Percentiles rank a stretch among this genome's conserved stretches.
Evolutionary conservation across 306 rosid genomes (phyloP).

Genomic region (Nissolia schottii): DNA sequence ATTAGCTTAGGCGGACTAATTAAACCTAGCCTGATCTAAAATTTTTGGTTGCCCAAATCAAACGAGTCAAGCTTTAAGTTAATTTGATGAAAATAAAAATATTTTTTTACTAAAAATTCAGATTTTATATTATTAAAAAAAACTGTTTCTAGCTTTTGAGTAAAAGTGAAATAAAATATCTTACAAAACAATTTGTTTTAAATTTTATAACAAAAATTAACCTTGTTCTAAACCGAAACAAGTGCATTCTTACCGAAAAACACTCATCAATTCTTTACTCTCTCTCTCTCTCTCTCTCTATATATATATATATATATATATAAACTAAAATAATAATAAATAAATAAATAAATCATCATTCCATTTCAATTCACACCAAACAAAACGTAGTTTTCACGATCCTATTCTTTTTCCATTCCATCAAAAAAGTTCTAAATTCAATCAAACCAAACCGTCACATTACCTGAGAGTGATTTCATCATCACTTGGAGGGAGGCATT

Average conservation of each 20-base stretch:
- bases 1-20: background rate
- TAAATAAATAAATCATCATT: background rate
- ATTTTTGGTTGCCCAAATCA: background rate
- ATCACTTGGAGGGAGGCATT: conserved; percentile 1
- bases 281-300: too few relatives aligned
- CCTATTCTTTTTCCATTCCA: background rate
- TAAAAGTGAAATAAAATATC: too few relatives aligned
- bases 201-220: too few relatives aligned
- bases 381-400: background rate
- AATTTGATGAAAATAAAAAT: too few relatives aligned
- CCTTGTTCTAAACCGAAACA: too few relatives aligned
- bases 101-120: too few relatives aligned
- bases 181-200: too few relatives aligned
- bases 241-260: too few relatives aligned
- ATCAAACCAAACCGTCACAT: background rate
- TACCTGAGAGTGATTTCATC: background rate
- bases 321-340: background rate
- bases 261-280: too few relatives aligned
- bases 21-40: background rate
- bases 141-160: too few relatives aligned
- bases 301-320: too few relatives aligned
- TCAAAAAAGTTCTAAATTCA: background rate
- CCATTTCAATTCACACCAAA: background rate
- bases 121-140: too few relatives aligned
- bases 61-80: background rate